Conservation (phyloP, 2,329 filamentous ascomycete genomes). For the Calycina herbarum region DNA sequence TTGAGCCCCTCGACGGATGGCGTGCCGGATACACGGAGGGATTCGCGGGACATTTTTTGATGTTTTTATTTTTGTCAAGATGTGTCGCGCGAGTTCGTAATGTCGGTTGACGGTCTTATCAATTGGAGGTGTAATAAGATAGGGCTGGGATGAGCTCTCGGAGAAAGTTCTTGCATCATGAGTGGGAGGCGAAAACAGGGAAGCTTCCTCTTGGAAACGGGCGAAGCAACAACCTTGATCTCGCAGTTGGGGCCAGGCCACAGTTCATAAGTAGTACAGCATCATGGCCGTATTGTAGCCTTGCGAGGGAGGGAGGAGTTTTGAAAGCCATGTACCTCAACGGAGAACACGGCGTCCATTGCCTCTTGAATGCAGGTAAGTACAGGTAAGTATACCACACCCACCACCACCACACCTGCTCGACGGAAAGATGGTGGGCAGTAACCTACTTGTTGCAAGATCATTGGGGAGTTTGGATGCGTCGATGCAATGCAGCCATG, state of each 20-base stretch:
- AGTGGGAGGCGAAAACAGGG: not conserved
- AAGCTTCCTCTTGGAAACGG: constrained; percentile 5
- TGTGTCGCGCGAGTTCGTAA: not conserved
- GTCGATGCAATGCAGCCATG: constrained; percentile 1
- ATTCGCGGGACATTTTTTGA: not conserved
- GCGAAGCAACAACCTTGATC: not conserved
- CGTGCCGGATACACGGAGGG: not conserved
- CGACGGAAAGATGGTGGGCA: constrained; percentile 8
- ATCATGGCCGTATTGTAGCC: not conserved
- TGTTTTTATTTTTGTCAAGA: not conserved
- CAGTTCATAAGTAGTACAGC: not conserved
- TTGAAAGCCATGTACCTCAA: not conserved
- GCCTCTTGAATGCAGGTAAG: not conserved
- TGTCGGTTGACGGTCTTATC: too few relatives aligned
- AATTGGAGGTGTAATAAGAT: not conserved
- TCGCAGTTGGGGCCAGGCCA: not conserved
- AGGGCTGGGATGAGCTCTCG: not conserved
- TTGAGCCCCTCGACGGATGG: not conserved
- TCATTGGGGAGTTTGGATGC: constrained; percentile 21
- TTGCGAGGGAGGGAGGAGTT: not conserved
- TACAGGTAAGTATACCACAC: constrained; percentile 4
- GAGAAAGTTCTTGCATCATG: not conserved
- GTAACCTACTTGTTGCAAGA: constrained; percentile 14
- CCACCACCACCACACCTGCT: not conserved
- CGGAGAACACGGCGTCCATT: constrained; percentile 8